Evolutionary conservation across 768 basidiomycete genomes (phyloP), one percentile per base, ranked within the genome.

Genomic region (Suillus decipiens): DNA sequence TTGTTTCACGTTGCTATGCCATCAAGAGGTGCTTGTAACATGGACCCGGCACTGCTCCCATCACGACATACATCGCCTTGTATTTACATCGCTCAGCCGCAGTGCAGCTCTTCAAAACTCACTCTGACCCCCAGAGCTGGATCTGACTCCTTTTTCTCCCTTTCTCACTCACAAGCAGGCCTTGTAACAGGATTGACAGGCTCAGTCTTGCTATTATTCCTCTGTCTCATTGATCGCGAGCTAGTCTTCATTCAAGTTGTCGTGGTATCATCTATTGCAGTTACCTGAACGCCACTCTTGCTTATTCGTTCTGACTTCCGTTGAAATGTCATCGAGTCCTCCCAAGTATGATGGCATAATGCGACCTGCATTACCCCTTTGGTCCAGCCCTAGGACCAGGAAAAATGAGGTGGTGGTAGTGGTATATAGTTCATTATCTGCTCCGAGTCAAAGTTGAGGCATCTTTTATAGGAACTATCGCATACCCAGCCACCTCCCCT

Each of bases 391-490:
- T 19, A 72, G 63, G 60, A 64, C 51, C 42, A 34, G 61, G 43
- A 67, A 67, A 22, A 70, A 64, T 56, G 61, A 70, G 31, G 68
- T 76, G 31, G 68, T 76, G 53, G 62, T 67, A 1, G 60, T 76
- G 57, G 75, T 77, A 50, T 54, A 75, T 42, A 37, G 15, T 31
- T 43, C 22, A 34, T n/a, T 41, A 5, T 45, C 19, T 51, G 1
- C 42, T 51, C 36, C 28, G 28, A 28, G 28, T 3, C 8, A 11
- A 37, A 36, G 8, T 55, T 50, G 41, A 61, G 1, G 17, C 10
- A 22, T 62, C 10, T 24, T 28, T 39, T 50, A 12, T 51, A 81
- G 76, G 74, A 78, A 65, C 61, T 82, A n/a, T 74, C 75, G 36
- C 70, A 55, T n/a, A 66, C 66, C 11, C 75, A 74, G 41, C 67